A percentile compares a stretch with the other conserved stretches of the same genome.
These are phyloP conservation scores for Alternaria ventricosa DNA, from an alignment of 2,329 filamentous ascomycete species.

Conservation along the genomic window DNA sequence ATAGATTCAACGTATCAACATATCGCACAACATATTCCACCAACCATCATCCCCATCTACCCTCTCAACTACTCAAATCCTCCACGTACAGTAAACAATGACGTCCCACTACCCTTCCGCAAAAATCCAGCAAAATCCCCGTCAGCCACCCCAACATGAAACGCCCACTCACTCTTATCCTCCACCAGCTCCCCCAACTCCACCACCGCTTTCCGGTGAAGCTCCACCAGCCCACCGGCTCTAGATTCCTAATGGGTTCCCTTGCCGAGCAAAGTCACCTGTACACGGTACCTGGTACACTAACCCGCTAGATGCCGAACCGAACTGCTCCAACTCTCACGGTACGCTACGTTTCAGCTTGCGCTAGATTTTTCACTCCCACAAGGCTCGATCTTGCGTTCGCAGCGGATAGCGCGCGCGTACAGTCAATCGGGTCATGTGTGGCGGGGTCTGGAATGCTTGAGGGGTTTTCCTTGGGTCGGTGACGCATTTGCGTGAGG, in stretches of 20 bases:
- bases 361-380: neutral
- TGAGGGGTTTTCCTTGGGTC: neutral
- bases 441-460: neutral
- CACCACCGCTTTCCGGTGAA: neutral
- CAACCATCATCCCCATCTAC: neutral
- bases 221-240: neutral
- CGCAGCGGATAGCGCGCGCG: neutral
- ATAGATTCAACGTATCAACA: neutral
- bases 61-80: too few relatives aligned
- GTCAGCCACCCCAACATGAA: neutral
- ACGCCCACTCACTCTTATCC: neutral
- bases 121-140: neutral
- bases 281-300: neutral
- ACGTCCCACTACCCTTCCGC: neutral
- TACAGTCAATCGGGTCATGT: neutral
- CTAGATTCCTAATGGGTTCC: neutral
- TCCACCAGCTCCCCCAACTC: neutral
- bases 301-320: neutral
- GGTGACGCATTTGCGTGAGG: neutral
- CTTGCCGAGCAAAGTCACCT: neutral
- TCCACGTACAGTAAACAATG: neutral
- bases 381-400: neutral
- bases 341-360: conserved; percentile 2
- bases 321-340: neutral
- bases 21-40: neutral